A percentile compares a stretch with the other conserved stretches of the same genome.
These are phyloP conservation scores for Mollisia scopiformis DNA, from an alignment of 2,329 filamentous ascomycete genomes.

Conservation along the genomic window DNA sequence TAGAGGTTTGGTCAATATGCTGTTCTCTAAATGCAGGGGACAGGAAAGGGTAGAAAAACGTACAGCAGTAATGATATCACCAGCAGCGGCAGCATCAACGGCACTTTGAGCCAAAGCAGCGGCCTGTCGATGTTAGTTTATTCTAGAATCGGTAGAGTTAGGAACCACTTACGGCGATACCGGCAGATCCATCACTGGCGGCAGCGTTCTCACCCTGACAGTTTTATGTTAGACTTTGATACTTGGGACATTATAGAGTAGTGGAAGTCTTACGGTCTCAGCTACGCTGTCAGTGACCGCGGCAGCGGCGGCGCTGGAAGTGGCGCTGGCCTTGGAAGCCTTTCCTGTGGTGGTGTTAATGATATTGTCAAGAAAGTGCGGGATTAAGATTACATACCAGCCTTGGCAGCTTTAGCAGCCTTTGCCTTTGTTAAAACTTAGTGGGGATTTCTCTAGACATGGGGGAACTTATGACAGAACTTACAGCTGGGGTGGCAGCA, in stretches of 20 bases:
- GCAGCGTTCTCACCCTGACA: constrained; percentile 3
- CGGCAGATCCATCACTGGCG: constrained; percentile 10
- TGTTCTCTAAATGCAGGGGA: too few relatives aligned
- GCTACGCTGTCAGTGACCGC: too few relatives aligned
- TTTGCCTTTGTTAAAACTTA: not conserved
- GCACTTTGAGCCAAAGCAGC: constrained; percentile 11
- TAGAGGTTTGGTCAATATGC: not conserved
- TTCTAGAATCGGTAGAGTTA: not conserved
- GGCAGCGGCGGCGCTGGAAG: not conserved
- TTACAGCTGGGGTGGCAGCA: not conserved
- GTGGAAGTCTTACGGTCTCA: too few relatives aligned
- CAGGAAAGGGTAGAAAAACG: not conserved
- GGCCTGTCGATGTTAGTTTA: constrained; percentile 3
- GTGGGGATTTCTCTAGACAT: not conserved
- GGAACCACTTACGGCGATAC: constrained; percentile 7
- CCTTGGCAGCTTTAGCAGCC: not conserved
- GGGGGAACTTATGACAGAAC: not conserved
- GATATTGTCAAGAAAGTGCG: not conserved
- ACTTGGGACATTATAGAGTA: not conserved
- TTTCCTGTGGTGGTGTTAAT: not conserved
- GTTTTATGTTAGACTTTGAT: not conserved
- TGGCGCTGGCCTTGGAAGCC: constrained; percentile 1
- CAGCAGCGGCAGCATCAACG: constrained; percentile 5
- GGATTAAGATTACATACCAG: too few relatives aligned
- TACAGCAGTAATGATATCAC: not conserved